Base-by-base conservation (phyloP, 2,329 filamentous ascomycete species). In the Arachnomyces sp. region DNA sequence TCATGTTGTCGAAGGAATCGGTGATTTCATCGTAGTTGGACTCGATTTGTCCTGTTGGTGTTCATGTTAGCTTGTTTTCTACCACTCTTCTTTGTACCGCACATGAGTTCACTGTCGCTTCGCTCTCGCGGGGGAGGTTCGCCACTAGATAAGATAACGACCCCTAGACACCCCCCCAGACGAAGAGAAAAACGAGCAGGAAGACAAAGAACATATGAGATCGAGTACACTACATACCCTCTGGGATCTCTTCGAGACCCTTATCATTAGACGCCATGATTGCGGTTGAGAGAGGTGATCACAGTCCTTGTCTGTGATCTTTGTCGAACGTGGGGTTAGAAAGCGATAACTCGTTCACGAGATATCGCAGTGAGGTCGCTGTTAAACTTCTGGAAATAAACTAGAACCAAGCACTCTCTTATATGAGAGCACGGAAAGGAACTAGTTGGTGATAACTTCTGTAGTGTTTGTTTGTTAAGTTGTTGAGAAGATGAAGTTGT, bases 1-100 rank as follows among this genome's bases (percentile, higher is more conserved):
- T 82, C 92, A 98, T 98, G 60, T 89, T 79, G 73, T 98, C 92
- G 74, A 98, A 98, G 48, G 88, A 94, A 74, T 98, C 93, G 71
- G 92, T 90, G 63, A 90, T 89, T 80, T 96, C 89, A 79, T 98
- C 92, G 76, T 96, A 98, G 86, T 98, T 98, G 67, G 89, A 94
- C 80, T 98, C 93, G 79, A 98, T 98, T 76, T 94, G 88, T 72
- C 83, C 90, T 94, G 67, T 60, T 65, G 13, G 34, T 28, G 40
- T n/a, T 14, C 25, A 36, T 46, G 40, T 46, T 38, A 39, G 43
- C 36, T 25, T 25, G 20, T 9, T 25, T 5, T 25, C 20, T 25
- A n/a, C 9, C 20, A 9, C 20, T 25, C n/a, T 25, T 5, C 20
- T 25, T 25, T 9, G 5, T 9, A 46, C 28, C 38, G 45, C 40